These are phyloP conservation scores for Saccharomycopsis crataegensis DNA, from an alignment of 1,139 yeast genomes.

Conservation along the genomic window DNA sequence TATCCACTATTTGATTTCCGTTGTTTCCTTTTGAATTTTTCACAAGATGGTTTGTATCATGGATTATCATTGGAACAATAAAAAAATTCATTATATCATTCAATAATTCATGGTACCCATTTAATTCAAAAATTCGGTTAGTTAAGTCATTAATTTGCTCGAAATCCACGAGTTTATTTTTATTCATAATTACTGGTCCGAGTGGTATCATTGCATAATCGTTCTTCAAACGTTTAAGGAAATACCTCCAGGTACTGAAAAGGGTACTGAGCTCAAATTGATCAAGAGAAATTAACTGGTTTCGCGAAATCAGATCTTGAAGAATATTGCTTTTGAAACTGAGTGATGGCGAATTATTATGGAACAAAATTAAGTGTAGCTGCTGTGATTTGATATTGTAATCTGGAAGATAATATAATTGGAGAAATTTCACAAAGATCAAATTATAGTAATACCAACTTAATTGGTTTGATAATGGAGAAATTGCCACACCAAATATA, in stretches of 20 bases:
- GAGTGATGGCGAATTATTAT: constrained; percentile 7
- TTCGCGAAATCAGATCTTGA: constrained; percentile 15
- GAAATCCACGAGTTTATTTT: not conserved
- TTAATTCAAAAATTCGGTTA: constrained; percentile 2
- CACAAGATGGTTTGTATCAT: constrained; percentile 8
- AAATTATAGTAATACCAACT: constrained; percentile 18
- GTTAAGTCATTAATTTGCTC: not conserved
- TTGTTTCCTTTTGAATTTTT: not conserved
- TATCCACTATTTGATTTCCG: not conserved
- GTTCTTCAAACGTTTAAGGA: constrained; percentile 9
- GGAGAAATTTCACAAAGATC: constrained; percentile 16
- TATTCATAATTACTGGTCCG: not conserved
- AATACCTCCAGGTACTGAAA: constrained; percentile 17
- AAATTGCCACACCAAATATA: constrained; percentile 16
- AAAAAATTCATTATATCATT: constrained; percentile 18
- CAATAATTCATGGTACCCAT: constrained; percentile 1
- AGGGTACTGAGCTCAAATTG: constrained; percentile 15
- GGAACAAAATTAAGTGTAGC: constrained; percentile 11
- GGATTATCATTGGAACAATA: constrained; percentile 12
- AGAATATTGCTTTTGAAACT: constrained; percentile 12
- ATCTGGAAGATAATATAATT: constrained; percentile 5
- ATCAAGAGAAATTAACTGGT: constrained; percentile 14
- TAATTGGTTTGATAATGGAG: constrained; percentile 1
- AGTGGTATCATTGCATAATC: constrained; percentile 9
- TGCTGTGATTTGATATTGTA: not conserved